These are phyloP conservation scores for Stagonosporopsis rhizophila DNA, from an alignment of 2,329 filamentous ascomycete species.

Conservation along the genomic window DNA sequence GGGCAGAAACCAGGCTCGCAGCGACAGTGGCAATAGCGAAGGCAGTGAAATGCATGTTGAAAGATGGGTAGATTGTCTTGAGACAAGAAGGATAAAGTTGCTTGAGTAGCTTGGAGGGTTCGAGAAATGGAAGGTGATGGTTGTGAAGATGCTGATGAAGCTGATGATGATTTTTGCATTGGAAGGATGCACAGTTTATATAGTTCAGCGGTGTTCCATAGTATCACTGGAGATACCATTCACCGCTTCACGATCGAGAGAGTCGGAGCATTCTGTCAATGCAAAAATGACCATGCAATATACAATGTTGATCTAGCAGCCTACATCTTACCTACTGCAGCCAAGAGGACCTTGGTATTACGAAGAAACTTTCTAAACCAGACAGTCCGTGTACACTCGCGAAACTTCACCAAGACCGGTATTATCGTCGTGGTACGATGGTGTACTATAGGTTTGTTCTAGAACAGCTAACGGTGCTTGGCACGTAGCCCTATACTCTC, in stretches of 20 bases:
- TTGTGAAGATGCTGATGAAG: background rate
- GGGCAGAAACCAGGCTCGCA: background rate
- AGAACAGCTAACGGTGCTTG: background rate
- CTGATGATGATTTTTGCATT: background rate
- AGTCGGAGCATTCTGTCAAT: too few species aligned
- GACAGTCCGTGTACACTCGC: background rate
- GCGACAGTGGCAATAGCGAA: background rate
- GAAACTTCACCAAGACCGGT: background rate
- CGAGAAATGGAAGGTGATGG: background rate
- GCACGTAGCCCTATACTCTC: background rate
- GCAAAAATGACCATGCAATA: too few species aligned
- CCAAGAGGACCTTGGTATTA: background rate
- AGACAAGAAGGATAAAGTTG: background rate
- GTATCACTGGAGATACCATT: background rate
- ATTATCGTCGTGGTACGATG: background rate
- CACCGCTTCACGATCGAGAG: background rate
- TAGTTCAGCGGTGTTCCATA: background rate
- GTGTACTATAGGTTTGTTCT: background rate
- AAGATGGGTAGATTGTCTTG: background rate
- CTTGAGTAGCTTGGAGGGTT: background rate
- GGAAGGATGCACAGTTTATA: background rate
- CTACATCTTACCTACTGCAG: background rate
- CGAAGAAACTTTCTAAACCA: background rate
- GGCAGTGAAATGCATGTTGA: background rate
- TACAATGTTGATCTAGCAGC: too few species aligned